Base-by-base conservation (phyloP, 1,284 basidiomycete species). In the Neolentinus lepideus region DNA sequence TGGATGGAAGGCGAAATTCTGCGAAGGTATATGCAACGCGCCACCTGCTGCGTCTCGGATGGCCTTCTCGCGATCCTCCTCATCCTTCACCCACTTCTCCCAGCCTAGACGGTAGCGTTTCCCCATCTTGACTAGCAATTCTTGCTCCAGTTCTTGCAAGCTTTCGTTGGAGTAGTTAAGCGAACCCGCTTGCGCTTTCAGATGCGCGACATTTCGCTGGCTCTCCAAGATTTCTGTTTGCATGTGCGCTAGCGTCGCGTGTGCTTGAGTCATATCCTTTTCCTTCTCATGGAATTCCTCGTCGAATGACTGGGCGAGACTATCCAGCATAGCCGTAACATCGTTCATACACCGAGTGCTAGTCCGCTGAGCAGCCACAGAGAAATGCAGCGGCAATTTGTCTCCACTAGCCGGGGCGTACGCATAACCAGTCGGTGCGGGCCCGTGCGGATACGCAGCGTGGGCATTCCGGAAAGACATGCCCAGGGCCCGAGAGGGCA, bases 221-320 rank as follows among this genome's bases (percentile, higher is more conserved):
- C 91, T 90, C 64, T 98, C 95, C 35, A 90, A 78, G 58, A 98
- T 94, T 71, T 99, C 96, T 47, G 86, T 80, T 67, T 98, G 91
- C 57, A 98, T 96, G 65, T 90, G 93, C 52, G 80, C 79, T 26
- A 98, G 78, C 55, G 98, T 75, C 1, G 90, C 88, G 62, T 93
- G 90, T 1, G 96, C 96, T 67, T 99, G 96, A 2, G 83, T 82
- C 61, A 92, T 85, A 66, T 98, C 94, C 55, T 93, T 85, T 66
- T 98, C 95, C 68, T 96, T 95, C 56, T 93, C 89, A 58, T 84
- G 80, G 22, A 98, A 77, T 72, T 99, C 97, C 60, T 89, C 85
- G 65, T 99, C 97, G 69, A 95, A 98, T 2, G 91, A 89, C n/a
- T 87, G 77, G 0, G 95, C 95, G 16, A 99, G 80, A 62, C 84